Base-by-base conservation (phyloP, 371 early-diverging fungal species). In the Phascolomyces articulosus region DNA sequence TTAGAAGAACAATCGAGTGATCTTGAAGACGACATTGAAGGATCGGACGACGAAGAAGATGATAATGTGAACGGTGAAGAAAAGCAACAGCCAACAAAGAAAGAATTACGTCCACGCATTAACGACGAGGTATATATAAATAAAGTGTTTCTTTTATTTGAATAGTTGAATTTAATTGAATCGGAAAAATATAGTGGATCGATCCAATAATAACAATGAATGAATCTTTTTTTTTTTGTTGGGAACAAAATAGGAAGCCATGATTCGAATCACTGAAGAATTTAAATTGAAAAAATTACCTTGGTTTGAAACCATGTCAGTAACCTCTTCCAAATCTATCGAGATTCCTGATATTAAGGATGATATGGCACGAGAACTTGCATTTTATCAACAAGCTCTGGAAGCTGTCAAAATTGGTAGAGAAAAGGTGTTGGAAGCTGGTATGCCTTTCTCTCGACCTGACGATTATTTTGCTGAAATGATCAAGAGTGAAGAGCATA, bases 391-490 rank as follows among this genome's bases (percentile, higher is more conserved):
- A 40, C 97, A 97, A 75, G 98, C 95, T 2, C 83, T 96, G 16
- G 88, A 90, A 64, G 92, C 95, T 1, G 95, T 88, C 16, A 69
- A 81, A n/a, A 71, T 76, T 24, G 98, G 86, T 29, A 86, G 88
- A 31, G 80, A 84, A 18, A 67, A 75, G 63, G 64, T 91, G 31
- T 55, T 69, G 21, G 82, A 84, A 58, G 84, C 84, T n/a, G 89
- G 87, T 3, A 82, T 92, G 4, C 89, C 94, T 9, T 94, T 96
- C 64, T 72, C 82, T 34, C 82, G 96, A 48, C 98, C 98, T 2
- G 91, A 89, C 58, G 97, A 97, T 60, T 97, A 94, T 70, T 96
- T 93, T 86, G 98, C 98, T 28, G 97, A 97, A 79, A 98, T 98
- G 98, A 83, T 98, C 68, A 98, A 98, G 82, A 85, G 93, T 2